Evolutionary conservation across 164 flowering plant species (phyloP), one percentile per base, ranked within the genome.

Genomic region (Santalum album): DNA sequence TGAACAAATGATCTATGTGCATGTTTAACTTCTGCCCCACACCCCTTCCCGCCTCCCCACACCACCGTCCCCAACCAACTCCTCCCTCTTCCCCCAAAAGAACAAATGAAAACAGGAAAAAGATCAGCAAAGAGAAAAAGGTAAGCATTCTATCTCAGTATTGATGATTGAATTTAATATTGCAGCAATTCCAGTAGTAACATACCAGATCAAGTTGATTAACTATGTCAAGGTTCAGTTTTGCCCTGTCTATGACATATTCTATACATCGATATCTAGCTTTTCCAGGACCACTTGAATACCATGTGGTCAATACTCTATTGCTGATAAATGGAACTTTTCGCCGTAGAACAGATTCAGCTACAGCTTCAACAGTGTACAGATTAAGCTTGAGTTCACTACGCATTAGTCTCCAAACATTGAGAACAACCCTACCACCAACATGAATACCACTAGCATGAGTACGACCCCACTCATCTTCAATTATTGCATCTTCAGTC

Each of bases 391-490:
- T 89, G 59, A 92, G 68, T 71, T 92, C 99, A 60, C 75, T 62
- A 39, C 86, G 91, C 86, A 89, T 79, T 60, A 92, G 64, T 55
- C 99, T 64, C 96, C 99, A 92, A 56, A 89, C 55, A 69, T 92
- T 92, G 39, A 89, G 91, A 49, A 92, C 90, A 71, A 87, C 70
- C 71, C 99, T 78, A 54, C 99, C 99, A 70, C 81, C 80, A 60
- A 90, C 95, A 72, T 87, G 95, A 51, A 94, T 72, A 50, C 99
- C 99, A 68, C 99, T 90, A 1, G 88, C 96, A 78, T 94, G 99
- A 32, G 97, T 94, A 49, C 99, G 75, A 14, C 99, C 99, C 99
- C 99, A 94, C 64, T 94, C 97, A 76, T 94, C 99, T 49, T 73
- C 90, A 69, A 90, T 82, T 62, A 86, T 59, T 49, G 75, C 68